These are phyloP conservation scores for Huntiella abstrusa DNA, from an alignment of 2,329 filamentous ascomycete species.

Conservation along the genomic window DNA sequence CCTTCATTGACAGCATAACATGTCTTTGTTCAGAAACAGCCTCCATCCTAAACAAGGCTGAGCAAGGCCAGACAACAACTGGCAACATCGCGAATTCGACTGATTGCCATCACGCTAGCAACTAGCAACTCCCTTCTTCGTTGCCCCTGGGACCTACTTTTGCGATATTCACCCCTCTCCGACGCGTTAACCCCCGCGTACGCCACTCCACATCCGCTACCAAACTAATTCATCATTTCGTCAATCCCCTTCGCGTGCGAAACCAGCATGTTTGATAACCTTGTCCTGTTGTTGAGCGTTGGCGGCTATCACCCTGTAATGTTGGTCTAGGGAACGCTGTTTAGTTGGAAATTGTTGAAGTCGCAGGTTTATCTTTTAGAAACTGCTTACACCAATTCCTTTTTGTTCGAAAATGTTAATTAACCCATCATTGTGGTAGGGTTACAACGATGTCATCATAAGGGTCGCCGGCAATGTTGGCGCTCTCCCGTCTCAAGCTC, in stretches of 20 bases:
- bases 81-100: neutral
- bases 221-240: slow-evolving; percentile 1
- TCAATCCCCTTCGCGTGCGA: slow-evolving; percentile 1
- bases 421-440: too few relatives aligned
- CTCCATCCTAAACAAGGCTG: neutral
- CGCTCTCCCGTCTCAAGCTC: too few relatives aligned
- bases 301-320: neutral
- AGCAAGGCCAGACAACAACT: neutral
- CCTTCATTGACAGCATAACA: too few relatives aligned
- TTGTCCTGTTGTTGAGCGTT: neutral
- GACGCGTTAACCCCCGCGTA: neutral
- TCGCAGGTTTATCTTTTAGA: too few relatives aligned
- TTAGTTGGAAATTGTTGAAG: too few relatives aligned
- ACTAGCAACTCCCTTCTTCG: too few relatives aligned
- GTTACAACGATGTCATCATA: too few relatives aligned
- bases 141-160: too few relatives aligned
- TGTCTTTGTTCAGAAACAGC: neutral
- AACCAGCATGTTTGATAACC: neutral
- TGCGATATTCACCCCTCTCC: neutral
- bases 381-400: too few relatives aligned
- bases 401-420: too few relatives aligned
- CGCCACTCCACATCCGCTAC: neutral
- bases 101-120: too few relatives aligned
- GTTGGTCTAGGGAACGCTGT: neutral
- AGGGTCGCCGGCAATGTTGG: too few relatives aligned